Evolutionary conservation across 2,329 filamentous ascomycete genomes (phyloP).

Genomic region (Aspergillaceae sp.): DNA sequence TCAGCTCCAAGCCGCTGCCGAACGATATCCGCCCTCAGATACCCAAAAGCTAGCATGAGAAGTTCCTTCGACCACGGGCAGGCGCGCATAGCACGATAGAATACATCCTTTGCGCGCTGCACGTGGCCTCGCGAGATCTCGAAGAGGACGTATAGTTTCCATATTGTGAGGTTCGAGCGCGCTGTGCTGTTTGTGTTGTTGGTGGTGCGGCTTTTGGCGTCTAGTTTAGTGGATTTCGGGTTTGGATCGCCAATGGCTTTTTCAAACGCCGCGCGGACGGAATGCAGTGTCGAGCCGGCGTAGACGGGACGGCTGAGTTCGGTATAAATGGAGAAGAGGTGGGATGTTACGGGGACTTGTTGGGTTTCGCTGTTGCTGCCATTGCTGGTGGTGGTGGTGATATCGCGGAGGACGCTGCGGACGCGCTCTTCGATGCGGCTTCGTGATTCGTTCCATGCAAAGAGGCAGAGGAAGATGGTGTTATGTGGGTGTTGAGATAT

Average conservation of each 20-base stretch:
- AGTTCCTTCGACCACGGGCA: slow-evolving; percentile 58
- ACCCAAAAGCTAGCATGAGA: slow-evolving; percentile 49
- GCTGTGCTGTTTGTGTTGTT: slow-evolving; percentile 10
- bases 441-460: slow-evolving; percentile 64
- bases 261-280: slow-evolving; percentile 49
- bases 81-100: slow-evolving; percentile 47
- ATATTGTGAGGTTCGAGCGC: slow-evolving; percentile 38
- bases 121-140: slow-evolving; percentile 35
- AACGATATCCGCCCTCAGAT: slow-evolving; percentile 22
- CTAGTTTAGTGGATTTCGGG: slow-evolving; percentile 4
- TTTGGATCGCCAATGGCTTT: slow-evolving; percentile 36
- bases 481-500: slow-evolving; percentile 63
- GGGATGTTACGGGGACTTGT: slow-evolving; percentile 36
- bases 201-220: slow-evolving; percentile 2
- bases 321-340: slow-evolving; percentile 48
- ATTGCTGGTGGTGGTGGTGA: slow-evolving; percentile 9
- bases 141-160: slow-evolving; percentile 47
- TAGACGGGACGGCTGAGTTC: slow-evolving; percentile 42
- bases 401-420: slow-evolving; percentile 51
- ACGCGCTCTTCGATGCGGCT: slow-evolving; percentile 69
- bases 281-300: slow-evolving; percentile 42
- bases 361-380: slow-evolving; percentile 2
- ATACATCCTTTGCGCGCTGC: slow-evolving; percentile 42
- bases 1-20: not conserved
- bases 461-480: slow-evolving; percentile 63